A percentile compares a stretch with the other conserved stretches of the same genome.
Conservation (phyloP, 1,284 basidiomycete species). For the Ceratobasidium sp. region DNA sequence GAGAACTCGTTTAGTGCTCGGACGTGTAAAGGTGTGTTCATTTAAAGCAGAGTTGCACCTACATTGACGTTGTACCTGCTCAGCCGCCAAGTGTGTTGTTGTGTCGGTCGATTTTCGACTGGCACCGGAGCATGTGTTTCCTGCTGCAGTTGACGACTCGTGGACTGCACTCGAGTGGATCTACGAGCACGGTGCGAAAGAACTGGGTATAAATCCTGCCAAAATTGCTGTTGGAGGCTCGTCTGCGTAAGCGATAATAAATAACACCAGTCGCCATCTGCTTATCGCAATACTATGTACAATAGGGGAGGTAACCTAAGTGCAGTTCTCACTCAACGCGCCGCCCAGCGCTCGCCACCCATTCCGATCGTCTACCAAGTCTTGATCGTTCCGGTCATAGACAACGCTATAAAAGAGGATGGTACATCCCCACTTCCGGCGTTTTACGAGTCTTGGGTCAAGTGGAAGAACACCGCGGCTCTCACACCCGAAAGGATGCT, state of each 20-base stretch:
- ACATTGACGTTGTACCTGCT: background rate
- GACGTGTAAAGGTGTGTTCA: conserved; percentile 20
- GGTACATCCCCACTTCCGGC: conserved; percentile 45
- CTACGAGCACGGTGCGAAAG: conserved; percentile 53
- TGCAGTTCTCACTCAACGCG: conserved; percentile 69
- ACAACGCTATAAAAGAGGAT: conserved; percentile 60
- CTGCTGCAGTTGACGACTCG: conserved; percentile 76
- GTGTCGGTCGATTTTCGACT: conserved; percentile 76
- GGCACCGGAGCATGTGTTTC: conserved; percentile 76
- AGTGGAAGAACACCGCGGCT: conserved; percentile 66
- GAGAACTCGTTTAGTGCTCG: conserved; percentile 37
- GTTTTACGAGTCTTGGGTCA: conserved; percentile 58
- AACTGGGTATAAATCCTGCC: conserved; percentile 54
- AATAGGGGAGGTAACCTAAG: conserved; percentile 72
- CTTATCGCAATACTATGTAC: background rate
- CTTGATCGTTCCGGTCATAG: conserved; percentile 75
- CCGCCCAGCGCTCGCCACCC: conserved; percentile 57
- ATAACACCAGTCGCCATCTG: no score
- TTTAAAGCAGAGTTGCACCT: background rate
- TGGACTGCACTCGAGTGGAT: conserved; percentile 72
- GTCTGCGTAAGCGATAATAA: conserved; percentile 62
- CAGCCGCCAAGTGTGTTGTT: conserved; percentile 51
- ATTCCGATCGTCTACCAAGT: conserved; percentile 69
- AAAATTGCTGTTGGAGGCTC: conserved; percentile 68
- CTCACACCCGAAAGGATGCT: conserved; percentile 69